A percentile compares a stretch with the other conserved stretches of the same genome.
Conservation (phyloP, 495 filamentous ascomycete species). For the Aspergillus nanangensis region DNA sequence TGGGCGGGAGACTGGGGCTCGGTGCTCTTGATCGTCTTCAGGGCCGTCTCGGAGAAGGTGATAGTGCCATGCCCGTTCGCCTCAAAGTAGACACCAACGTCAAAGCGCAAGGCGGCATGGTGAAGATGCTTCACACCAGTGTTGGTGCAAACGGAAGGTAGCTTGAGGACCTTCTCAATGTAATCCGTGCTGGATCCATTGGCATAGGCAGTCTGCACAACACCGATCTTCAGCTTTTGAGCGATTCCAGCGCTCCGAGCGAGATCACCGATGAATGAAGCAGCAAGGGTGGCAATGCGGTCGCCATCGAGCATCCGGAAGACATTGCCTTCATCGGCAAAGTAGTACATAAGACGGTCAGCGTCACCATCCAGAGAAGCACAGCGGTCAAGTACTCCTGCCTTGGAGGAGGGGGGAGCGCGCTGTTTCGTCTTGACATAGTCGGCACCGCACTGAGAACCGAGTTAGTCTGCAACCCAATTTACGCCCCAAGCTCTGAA, state of each 20-base stretch:
- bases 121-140: conserved; percentile 98
- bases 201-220: conserved; percentile 96
- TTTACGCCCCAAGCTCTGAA: not conserved
- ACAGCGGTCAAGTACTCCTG: conserved; percentile 68
- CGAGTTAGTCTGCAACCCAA: conserved; percentile 11
- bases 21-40: conserved; percentile 68
- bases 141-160: conserved; percentile 87
- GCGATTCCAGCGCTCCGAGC: conserved; percentile 72
- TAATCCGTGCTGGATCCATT: conserved; percentile 95
- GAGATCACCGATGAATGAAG: conserved; percentile 89
- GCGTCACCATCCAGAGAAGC: conserved; percentile 94
- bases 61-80: conserved; percentile 98
- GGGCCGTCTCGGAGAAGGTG: conserved; percentile 79
- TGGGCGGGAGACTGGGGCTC: conserved; percentile 90
- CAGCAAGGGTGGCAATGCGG: conserved; percentile 91
- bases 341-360: conserved; percentile 94
- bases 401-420: conserved; percentile 78
- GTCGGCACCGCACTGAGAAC: conserved; percentile 83
- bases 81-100: conserved; percentile 97
- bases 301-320: conserved; percentile 95
- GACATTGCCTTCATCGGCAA: conserved; percentile 69
- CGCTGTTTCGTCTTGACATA: conserved; percentile 96
- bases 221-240: conserved; percentile 78
- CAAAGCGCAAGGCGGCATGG: conserved; percentile 85
- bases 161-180: conserved; percentile 78